Evolutionary conservation across 306 rosid genomes (phyloP), one percentile per base, ranked within the genome.

Genomic region (Cicer chorassanicum): DNA sequence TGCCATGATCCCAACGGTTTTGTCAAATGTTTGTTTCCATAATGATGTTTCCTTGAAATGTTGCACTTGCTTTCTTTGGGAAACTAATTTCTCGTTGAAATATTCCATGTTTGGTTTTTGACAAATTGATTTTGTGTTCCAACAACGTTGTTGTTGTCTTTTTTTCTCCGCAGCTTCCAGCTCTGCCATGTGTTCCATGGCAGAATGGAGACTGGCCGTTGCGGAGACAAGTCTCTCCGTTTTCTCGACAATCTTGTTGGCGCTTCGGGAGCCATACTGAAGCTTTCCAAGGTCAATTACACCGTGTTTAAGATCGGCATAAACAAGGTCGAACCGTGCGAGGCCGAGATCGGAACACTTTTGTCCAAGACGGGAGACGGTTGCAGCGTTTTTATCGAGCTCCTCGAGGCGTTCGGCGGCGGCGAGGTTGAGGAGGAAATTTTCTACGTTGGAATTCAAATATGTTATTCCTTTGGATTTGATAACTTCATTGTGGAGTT

Each of bases 381-480:
- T 56, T 49, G 34, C 5, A 0, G 88, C 93, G 0, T 55, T 75
- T 0, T 39, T 14, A 63, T 89, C 75, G 14, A 91, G 87, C 7
- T 91, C 92, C 36, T 83, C 92, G 1, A 91, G 75, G 4, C 85
- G 82, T 2, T 91, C 97, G 1, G 84, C 74, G 1, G 74, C 85
- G 1, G 90, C 97, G 2, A 91, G 90, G 65, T 73, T 80, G 73
- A 91, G 86, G 53, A 91, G 93, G 59, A 82, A 86, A 18, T 60
- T 46, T 44, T 91, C 87, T 0, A 87, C 82, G 0, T 38, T 12
- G 18, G 90, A 84, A 70, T 84, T 89, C 78, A 91, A 44, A 76
- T 87, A 88, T 0, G 55, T 4, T 0, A 91, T 78, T 0, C 93
- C 93, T 18, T 77, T 68, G 5, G 97, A 87, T 8, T 21, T 67